Percentiles rank a stretch among this genome's conserved stretches.
Conservation (phyloP, 1,284 basidiomycete species). For the Trametes sp. region DNA sequence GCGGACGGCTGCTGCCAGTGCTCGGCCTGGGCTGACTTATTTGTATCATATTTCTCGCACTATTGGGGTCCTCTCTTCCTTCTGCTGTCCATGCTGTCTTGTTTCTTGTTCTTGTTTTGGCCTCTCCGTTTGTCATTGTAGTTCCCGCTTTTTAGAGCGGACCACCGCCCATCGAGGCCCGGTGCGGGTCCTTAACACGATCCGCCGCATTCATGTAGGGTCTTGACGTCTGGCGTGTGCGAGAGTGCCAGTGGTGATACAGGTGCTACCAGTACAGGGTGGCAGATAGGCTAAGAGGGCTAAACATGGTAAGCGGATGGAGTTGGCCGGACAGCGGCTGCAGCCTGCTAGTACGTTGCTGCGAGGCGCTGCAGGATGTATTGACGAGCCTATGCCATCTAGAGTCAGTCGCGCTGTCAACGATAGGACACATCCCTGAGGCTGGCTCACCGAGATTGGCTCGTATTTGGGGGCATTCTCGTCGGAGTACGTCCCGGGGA, state of each 20-base stretch:
- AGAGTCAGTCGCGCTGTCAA: neutral
- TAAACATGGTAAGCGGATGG: neutral
- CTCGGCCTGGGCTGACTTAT: slow-evolving; percentile 11
- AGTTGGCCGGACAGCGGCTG: neutral
- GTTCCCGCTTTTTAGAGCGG: no score
- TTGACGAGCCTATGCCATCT: slow-evolving; percentile 22
- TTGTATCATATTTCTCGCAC: slow-evolving; percentile 12
- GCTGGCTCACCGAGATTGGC: slow-evolving; percentile 44
- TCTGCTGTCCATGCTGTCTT: neutral
- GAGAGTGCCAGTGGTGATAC: no score
- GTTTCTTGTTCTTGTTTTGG: neutral
- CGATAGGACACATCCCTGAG: neutral
- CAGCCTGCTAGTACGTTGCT: slow-evolving; percentile 26
- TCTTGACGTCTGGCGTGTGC: no score
- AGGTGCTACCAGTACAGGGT: neutral
- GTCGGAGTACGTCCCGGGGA: slow-evolving; percentile 60
- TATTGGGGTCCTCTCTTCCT: neutral
- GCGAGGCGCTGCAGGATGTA: slow-evolving; percentile 32
- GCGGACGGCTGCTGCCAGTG: no score
- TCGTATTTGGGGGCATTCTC: slow-evolving; percentile 51
- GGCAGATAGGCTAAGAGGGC: neutral
- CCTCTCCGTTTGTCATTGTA: neutral
- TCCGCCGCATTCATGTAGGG: no score
- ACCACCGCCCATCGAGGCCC: no score
- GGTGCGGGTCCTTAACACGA: no score